Base-by-base conservation (phyloP, 2,329 filamentous ascomycete genomes). In the Arthrobotrys iridis region DNA sequence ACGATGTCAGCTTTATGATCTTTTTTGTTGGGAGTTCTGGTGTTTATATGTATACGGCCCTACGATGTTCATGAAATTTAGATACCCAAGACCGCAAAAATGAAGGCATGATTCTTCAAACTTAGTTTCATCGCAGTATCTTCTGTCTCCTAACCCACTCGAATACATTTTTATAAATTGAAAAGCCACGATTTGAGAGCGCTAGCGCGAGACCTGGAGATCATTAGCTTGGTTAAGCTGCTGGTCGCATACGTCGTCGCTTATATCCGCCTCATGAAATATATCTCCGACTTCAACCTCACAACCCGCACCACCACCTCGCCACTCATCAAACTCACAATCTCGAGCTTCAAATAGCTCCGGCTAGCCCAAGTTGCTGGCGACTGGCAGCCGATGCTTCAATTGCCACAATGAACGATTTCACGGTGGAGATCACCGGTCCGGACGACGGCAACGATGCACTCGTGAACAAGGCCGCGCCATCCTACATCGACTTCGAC, bases 401-500 rank as follows among this genome's bases (percentile, higher is more conserved):
- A 33, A 58, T 57, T 30, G 41, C 20, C 24, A 63, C 28, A 28
- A 37, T 75, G 40, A 59, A 64, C 30, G 71, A 75, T 30, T 58
- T 63, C 30, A 63, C 55, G n/a, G 46, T 62, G 57, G 57, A 75
- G 57, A 22, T 68, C 26, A 67, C 63, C 6, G 57, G 45, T n/a
- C 46, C 57, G 11, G 48, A 62, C 8, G 60, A 68, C 18, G 40
- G 18, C 22, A 52, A 64, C 22, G 63, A 35, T 8, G 40, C 46
- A 4, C 46, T 73, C 46, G 22, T 45, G 43, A 75, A 75, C 64
- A 66, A 48, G 6, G 45, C 63, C 10, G 37, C 71, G 2, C 71
- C 71, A 24, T 95, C 92, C 6, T 99, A 99, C 83, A 93, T 99
- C 81, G 93, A 98, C 87, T 96, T 97, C 83, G 93, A 96, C 82